Base-by-base conservation (phyloP, 1,284 basidiomycete genomes). In the Filobasidium uniguttulatum region DNA sequence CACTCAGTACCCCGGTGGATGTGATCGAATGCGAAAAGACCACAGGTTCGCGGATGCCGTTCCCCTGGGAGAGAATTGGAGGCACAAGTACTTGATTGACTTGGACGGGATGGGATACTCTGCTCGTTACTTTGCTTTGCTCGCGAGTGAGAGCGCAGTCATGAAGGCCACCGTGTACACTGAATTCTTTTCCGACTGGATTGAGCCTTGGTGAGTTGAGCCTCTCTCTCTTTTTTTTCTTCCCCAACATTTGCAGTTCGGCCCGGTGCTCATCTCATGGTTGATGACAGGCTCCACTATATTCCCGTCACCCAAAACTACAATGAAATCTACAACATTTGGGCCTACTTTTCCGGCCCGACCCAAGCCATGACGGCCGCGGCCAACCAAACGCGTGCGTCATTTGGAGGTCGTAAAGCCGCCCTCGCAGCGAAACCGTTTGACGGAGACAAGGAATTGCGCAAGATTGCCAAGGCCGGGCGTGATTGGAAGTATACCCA, bases 31-130 rank as follows among this genome's bases (percentile, higher is more conserved):
- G 57, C 73, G 75, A 53, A 71, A 72, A 53, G 73, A 78, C 34
- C 83, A 89, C 64, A 76, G 84, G 26, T 85, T 89, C 59, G 80
- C 77, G 10, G 78, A 83, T 49, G 72, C 84, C 1, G 85, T 85
- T 1, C 80, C 82, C 5, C 72, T 94, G 1, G 85, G 86, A 3
- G 77, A 81, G 55, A 83, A 88, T 61, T 94, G 90, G 90, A 75
- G 80, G 49, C 85, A 90, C 73, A 93, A 93, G 70, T 91, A 90
- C 62, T 73, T 93, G 22, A 71, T 91, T 55, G 90, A 94, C 67
- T 67, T 94, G 48, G 90, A 94, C 63, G 90, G 90, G 30, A 88
- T 88, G 82, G 83, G 85, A n/a, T 94, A 94, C 65, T 88, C 84
- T 34, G 90, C 83, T 5, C 75, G 85, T 41, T 85, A 93, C 64